Conservation (phyloP, 768 basidiomycete genomes). For the Xerocomellus dryophilus region DNA sequence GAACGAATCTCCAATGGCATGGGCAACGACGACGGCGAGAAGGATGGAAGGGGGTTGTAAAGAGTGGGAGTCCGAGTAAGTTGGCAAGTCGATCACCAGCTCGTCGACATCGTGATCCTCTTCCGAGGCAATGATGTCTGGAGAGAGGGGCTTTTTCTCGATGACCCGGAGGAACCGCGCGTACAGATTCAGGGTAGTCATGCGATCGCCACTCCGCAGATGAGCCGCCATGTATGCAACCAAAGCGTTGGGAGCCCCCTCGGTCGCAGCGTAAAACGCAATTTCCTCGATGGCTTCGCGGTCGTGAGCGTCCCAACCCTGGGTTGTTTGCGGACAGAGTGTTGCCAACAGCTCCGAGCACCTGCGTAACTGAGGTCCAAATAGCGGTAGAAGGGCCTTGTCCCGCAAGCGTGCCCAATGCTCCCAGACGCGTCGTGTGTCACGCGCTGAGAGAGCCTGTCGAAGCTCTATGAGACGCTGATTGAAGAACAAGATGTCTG, state of each 20-base stretch:
- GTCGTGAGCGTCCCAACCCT: conserved; percentile 29
- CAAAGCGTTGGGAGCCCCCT: conserved; percentile 46
- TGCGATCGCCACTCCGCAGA: conserved; percentile 40
- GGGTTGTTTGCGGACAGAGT: conserved; percentile 22
- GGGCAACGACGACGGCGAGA: conserved; percentile 55
- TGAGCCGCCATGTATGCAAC: conserved; percentile 47
- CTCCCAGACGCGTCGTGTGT: conserved; percentile 30
- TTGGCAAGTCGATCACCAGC: conserved; percentile 23
- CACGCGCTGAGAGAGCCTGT: conserved; percentile 34
- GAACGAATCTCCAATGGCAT: conserved; percentile 59
- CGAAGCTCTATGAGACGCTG: conserved; percentile 37
- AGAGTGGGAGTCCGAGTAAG: conserved; percentile 12
- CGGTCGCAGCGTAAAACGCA: conserved; percentile 46
- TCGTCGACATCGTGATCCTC: conserved; percentile 25
- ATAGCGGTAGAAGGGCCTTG: conserved; percentile 42
- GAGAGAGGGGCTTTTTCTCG: conserved; percentile 17
- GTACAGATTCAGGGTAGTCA: conserved; percentile 46
- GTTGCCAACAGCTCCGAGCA: conserved; percentile 38
- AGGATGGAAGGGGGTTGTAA: conserved; percentile 37
- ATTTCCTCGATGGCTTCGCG: conserved; percentile 42
- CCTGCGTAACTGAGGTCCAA: conserved; percentile 43
- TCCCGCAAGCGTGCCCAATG: conserved; percentile 46
- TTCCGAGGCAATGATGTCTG: conserved; percentile 11
- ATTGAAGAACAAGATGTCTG: conserved; percentile 36
- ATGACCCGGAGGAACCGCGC: conserved; percentile 32